A percentile compares a stretch with the other conserved stretches of the same genome.
Evolutionary conservation across 495 filamentous ascomycete species (phyloP).

Genomic region (Staphylotrichum longicolle): DNA sequence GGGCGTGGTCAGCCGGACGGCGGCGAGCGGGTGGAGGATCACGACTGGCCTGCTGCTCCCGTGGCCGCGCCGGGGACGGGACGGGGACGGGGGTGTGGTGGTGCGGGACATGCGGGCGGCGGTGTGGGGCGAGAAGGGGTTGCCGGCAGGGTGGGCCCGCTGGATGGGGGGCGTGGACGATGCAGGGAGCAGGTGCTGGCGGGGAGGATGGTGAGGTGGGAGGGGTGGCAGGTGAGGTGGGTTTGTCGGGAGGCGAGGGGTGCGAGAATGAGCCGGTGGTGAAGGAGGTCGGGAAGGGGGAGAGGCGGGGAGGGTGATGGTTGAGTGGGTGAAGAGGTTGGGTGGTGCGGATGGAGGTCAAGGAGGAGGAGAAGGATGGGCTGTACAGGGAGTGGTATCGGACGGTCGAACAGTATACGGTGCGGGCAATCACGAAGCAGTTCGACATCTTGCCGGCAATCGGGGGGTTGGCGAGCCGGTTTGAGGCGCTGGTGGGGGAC

Average conservation of each 20-base stretch:
- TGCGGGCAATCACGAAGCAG: slow-evolving; percentile 6
- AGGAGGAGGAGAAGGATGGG: not conserved
- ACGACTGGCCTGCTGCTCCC: too few relatives aligned
- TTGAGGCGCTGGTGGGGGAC: not conserved
- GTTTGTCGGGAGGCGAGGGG: not conserved
- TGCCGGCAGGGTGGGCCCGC: not conserved
- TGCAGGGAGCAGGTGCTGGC: not conserved
- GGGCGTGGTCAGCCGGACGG: too few relatives aligned
- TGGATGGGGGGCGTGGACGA: slow-evolving; percentile 9
- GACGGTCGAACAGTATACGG: slow-evolving; percentile 1
- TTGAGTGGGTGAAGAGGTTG: not conserved
- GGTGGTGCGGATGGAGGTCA: not conserved
- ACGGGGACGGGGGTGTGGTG: not conserved
- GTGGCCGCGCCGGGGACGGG: too few relatives aligned
- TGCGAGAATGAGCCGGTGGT: not conserved
- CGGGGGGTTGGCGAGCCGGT: slow-evolving; percentile 2
- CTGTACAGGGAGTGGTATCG: slow-evolving; percentile 3
- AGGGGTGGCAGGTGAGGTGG: slow-evolving; percentile 1
- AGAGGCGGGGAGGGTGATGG: too few relatives aligned
- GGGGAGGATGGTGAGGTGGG: slow-evolving; percentile 1
- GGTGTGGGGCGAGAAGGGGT: not conserved
- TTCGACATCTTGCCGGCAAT: slow-evolving; percentile 4
- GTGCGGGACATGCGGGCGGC: not conserved
- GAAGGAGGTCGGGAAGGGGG: not conserved
- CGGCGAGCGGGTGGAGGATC: too few relatives aligned